Percentiles rank a stretch among this genome's conserved stretches.
These are phyloP conservation scores for Cucumis melo DNA, from an alignment of 306 rosid genomes.

Conservation along the genomic window DNA sequence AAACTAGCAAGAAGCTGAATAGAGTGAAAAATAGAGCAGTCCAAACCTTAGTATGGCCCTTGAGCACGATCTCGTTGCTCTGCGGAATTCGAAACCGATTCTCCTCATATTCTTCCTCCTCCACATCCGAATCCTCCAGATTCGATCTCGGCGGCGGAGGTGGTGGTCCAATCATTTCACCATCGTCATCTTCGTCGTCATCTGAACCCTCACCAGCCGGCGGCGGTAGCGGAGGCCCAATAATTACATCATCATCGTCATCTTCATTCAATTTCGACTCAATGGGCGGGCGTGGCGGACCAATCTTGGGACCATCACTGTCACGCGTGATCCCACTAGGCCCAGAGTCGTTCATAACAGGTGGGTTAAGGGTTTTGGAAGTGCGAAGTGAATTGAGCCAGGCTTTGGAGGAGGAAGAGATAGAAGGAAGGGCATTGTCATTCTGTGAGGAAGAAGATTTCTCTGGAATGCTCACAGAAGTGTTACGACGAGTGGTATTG, in stretches of 20 bases:
- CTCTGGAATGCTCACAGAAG: slow-evolving; percentile 10
- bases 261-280: neutral
- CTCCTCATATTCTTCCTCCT: slow-evolving; percentile 21
- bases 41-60: slow-evolving; percentile 78
- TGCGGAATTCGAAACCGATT: slow-evolving; percentile 57
- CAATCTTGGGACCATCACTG: neutral
- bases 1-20: neutral
- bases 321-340: neutral
- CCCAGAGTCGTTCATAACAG: slow-evolving; percentile 1
- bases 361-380: slow-evolving; percentile 26
- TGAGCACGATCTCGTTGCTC: slow-evolving; percentile 85
- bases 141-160: slow-evolving; percentile 28
- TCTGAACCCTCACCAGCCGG: neutral
- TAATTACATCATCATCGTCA: slow-evolving; percentile 8
- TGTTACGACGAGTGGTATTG: slow-evolving; percentile 61
- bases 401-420: slow-evolving; percentile 60
- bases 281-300: slow-evolving; percentile 14
- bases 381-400: slow-evolving; percentile 55
- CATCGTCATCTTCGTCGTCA: slow-evolving; percentile 14
- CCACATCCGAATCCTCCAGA: slow-evolving; percentile 24
- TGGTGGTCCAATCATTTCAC: slow-evolving; percentile 46
- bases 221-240: slow-evolving; percentile 29
- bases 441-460: slow-evolving; percentile 7
- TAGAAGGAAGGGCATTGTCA: slow-evolving; percentile 29
- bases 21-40: neutral